phyloP scores from a whole-genome alignment of 2,329 filamentous ascomycete species.

The Albifimbria verrucaria region DNA sequence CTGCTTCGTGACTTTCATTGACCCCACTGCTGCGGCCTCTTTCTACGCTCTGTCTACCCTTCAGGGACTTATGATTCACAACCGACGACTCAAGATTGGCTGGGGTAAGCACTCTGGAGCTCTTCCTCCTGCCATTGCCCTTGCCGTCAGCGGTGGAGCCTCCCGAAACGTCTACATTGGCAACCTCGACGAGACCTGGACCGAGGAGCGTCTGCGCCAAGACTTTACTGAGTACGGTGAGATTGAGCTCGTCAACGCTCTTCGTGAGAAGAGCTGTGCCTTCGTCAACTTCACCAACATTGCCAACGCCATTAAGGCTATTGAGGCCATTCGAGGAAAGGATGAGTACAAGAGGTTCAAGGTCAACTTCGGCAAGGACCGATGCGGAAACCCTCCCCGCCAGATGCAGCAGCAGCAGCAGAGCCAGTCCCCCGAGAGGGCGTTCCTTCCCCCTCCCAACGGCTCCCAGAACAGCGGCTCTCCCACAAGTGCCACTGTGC shows the following conservation, averaged over 20 bases:
- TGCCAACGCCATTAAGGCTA: slow-evolving; percentile 98
- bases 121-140: slow-evolving; percentile 88
- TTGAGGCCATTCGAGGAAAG: slow-evolving; percentile 89
- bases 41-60: slow-evolving; percentile 98
- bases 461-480: slow-evolving; percentile 58
- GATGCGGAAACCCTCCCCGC: slow-evolving; percentile 92
- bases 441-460: slow-evolving; percentile 55
- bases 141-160: slow-evolving; percentile 93
- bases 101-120: slow-evolving; percentile 99
- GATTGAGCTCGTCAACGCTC: slow-evolving; percentile 93
- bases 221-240: slow-evolving; percentile 98
- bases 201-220: slow-evolving; percentile 88
- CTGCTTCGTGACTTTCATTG: slow-evolving; percentile 99
- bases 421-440: slow-evolving; percentile 64
- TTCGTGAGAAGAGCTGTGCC: slow-evolving; percentile 97
- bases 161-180: slow-evolving; percentile 99
- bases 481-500: slow-evolving; percentile 53
- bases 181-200: slow-evolving; percentile 96
- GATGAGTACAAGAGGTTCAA: slow-evolving; percentile 99
- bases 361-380: slow-evolving; percentile 99
- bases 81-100: slow-evolving; percentile 94
- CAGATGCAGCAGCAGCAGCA: slow-evolving; percentile 58
- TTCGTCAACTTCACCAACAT: slow-evolving; percentile 99
- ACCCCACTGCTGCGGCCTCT: slow-evolving; percentile 93
- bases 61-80: slow-evolving; percentile 98